phyloP scores from a whole-genome alignment of 1,284 basidiomycete species.

The Papiliotrema laurentii region DNA sequence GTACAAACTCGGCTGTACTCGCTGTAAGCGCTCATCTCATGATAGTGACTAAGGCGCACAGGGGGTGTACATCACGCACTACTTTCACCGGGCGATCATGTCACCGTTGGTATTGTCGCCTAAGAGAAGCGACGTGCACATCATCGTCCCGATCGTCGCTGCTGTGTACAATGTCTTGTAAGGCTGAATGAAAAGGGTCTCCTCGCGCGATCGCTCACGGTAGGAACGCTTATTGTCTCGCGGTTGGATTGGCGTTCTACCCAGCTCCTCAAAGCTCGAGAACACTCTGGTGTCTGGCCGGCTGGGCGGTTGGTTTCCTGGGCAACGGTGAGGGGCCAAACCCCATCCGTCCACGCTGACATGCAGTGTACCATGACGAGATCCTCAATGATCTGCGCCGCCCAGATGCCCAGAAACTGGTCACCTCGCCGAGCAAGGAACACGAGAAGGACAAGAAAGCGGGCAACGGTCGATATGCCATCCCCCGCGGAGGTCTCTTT shows the following conservation, averaged over 20 bases:
- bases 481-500: constrained; percentile 78
- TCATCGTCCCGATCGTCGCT: constrained; percentile 60
- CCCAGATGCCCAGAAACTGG: constrained; percentile 12
- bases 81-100: constrained; percentile 74
- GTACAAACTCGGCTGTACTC: neutral
- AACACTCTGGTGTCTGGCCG: constrained; percentile 52
- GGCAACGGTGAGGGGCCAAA: constrained; percentile 56
- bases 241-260: constrained; percentile 23
- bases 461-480: constrained; percentile 56
- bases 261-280: constrained; percentile 25
- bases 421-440: constrained; percentile 17
- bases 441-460: constrained; percentile 39
- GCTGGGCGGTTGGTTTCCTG: constrained; percentile 67
- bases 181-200: constrained; percentile 67
- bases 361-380: constrained; percentile 74
- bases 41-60: constrained; percentile 3
- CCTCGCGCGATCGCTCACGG: too few species aligned
- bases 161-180: constrained; percentile 68
- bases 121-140: constrained; percentile 69
- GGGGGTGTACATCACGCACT: constrained; percentile 67
- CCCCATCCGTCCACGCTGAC: constrained; percentile 2
- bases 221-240: constrained; percentile 11
- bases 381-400: constrained; percentile 70
- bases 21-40: neutral
- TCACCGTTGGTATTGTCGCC: constrained; percentile 73